These are phyloP conservation scores for Penicillium sclerotiorum DNA, from an alignment of 2,329 filamentous ascomycete genomes.

Conservation along the genomic window DNA sequence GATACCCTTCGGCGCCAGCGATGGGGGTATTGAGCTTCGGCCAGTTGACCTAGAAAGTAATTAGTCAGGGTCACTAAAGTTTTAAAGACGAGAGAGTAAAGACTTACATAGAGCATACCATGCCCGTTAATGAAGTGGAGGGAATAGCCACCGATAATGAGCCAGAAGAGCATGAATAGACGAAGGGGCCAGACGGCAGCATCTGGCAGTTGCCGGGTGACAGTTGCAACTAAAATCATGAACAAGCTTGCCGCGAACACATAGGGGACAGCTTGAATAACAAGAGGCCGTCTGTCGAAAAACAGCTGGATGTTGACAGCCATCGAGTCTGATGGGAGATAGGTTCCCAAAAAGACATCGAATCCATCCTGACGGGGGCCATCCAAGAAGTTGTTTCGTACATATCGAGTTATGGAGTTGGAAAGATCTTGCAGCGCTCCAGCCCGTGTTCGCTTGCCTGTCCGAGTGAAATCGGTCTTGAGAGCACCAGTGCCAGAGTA, in stretches of 20 bases:
- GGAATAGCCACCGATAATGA: slow-evolving; percentile 69
- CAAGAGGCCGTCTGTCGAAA: slow-evolving; percentile 77
- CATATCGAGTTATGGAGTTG: slow-evolving; percentile 86
- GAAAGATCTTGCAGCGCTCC: slow-evolving; percentile 84
- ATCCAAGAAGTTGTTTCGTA: slow-evolving; percentile 91
- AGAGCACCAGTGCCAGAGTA: slow-evolving; percentile 96
- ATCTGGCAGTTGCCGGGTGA: slow-evolving; percentile 72
- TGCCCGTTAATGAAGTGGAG: slow-evolving; percentile 77
- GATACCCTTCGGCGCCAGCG: slow-evolving; percentile 83
- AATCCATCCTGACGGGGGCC: slow-evolving; percentile 94
- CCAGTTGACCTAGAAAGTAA: slow-evolving; percentile 79
- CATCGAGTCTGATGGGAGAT: slow-evolving; percentile 72
- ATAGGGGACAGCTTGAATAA: slow-evolving; percentile 94
- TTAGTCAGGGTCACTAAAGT: slow-evolving; percentile 3
- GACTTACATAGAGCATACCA: slow-evolving; percentile 93
- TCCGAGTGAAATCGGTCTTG: slow-evolving; percentile 98
- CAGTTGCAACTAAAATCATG: slow-evolving; percentile 73
- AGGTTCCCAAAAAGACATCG: slow-evolving; percentile 87
- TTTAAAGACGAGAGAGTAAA: not conserved
- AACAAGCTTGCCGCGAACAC: slow-evolving; percentile 83
- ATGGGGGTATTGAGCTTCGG: slow-evolving; percentile 90
- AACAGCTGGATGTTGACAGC: slow-evolving; percentile 76
- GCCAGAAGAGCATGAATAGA: slow-evolving; percentile 79
- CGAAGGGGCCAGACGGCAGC: slow-evolving; percentile 79
- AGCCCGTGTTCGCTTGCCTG: slow-evolving; percentile 80